Evolutionary conservation across 768 basidiomycete genomes (phyloP).

Genomic region (Lactarius hatsudake): DNA sequence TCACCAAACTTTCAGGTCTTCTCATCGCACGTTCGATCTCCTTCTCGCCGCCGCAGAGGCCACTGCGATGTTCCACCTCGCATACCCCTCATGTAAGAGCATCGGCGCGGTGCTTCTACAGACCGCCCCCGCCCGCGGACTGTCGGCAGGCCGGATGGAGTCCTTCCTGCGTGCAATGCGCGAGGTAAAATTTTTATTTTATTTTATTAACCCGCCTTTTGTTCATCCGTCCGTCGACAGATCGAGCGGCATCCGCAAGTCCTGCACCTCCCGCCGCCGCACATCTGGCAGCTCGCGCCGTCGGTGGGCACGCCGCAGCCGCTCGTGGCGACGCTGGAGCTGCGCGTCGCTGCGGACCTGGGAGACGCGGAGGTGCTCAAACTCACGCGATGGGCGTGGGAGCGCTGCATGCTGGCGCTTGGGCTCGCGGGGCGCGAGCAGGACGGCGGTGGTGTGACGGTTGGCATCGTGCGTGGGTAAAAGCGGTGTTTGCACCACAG

Average conservation of each 20-base stretch:
- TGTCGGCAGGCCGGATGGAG: conserved; percentile 69
- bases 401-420: conserved; percentile 57
- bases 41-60: conserved; percentile 77
- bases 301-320: conserved; percentile 31
- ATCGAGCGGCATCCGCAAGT: conserved; percentile 84
- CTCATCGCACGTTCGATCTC: conserved; percentile 79
- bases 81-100: conserved; percentile 79
- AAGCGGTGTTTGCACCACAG: not conserved
- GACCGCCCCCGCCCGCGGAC: conserved; percentile 72
- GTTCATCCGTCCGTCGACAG: conserved; percentile 36
- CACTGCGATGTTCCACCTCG: conserved; percentile 72
- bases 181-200: conserved; percentile 66
- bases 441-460: conserved; percentile 62
- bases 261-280: conserved; percentile 77
- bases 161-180: conserved; percentile 76
- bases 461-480: conserved; percentile 66
- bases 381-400: conserved; percentile 76
- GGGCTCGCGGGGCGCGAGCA: conserved; percentile 36
- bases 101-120: conserved; percentile 87
- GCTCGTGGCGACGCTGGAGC: conserved; percentile 77
- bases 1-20: conserved; percentile 33
- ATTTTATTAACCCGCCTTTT: too few species aligned
- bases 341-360: conserved; percentile 67
- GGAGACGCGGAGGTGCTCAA: conserved; percentile 68
- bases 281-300: conserved; percentile 79